phyloP scores from a whole-genome alignment of 805 yeast genomes.

The Babjeviella inositovora region DNA sequence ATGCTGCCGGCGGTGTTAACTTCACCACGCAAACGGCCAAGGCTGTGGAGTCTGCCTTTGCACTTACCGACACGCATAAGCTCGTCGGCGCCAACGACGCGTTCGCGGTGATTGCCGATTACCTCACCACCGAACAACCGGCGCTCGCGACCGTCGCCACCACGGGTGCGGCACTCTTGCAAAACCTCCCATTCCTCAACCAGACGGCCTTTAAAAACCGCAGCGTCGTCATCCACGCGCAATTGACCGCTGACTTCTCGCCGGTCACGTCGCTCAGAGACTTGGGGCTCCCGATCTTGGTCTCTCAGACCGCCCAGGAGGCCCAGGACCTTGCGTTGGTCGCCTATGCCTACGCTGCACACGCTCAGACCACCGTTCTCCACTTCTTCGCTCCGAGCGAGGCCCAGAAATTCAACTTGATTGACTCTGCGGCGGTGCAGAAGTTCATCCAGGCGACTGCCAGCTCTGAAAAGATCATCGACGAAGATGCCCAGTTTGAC shows the following conservation, averaged over 20 bases:
- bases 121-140: conserved; percentile 6
- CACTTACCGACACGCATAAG: conserved; percentile 6
- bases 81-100: conserved; percentile 37
- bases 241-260: conserved; percentile 48
- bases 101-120: conserved; percentile 21
- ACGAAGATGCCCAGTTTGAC: conserved; percentile 11
- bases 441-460: conserved; percentile 2
- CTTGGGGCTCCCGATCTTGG: conserved; percentile 41
- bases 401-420: conserved; percentile 2
- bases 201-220: conserved; percentile 16
- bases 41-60: conserved; percentile 16
- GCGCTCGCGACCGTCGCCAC: conserved; percentile 29
- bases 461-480: conserved; percentile 3
- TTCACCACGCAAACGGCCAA: conserved; percentile 30
- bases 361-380: conserved; percentile 38
- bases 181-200: conserved; percentile 41
- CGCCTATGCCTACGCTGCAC: conserved; percentile 39
- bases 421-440: conserved; percentile 1
- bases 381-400: conserved; percentile 40
- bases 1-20: conserved; percentile 12
- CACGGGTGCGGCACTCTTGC: conserved; percentile 34
- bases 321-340: conserved; percentile 35
- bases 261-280: conserved; percentile 62
- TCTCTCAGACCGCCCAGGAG: conserved; percentile 48
- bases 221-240: conserved; percentile 45